These are phyloP conservation scores for Hymenoscyphus scutula DNA, from an alignment of 2,329 filamentous ascomycete genomes.

Conservation along the genomic window DNA sequence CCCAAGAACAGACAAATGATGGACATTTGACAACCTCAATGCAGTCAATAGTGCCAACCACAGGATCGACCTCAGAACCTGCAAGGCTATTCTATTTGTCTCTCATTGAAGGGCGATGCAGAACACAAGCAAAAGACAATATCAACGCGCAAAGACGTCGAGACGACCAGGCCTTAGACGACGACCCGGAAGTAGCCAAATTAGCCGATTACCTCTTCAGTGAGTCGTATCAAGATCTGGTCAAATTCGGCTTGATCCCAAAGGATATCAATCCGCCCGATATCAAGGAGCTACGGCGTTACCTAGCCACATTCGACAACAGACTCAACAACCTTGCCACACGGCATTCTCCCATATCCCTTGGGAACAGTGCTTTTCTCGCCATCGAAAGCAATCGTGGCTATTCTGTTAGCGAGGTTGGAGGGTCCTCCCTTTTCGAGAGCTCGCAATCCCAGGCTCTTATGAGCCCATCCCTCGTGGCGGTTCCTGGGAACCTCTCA, in stretches of 20 bases:
- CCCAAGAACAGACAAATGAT: background rate
- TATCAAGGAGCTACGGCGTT: constrained; percentile 23
- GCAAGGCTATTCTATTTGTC: constrained; percentile 29
- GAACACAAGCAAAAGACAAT: constrained; percentile 27
- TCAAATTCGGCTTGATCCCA: constrained; percentile 30
- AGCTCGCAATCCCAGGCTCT: constrained; percentile 13
- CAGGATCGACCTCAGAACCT: background rate
- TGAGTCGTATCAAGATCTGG: constrained; percentile 26
- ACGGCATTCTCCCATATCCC: constrained; percentile 11
- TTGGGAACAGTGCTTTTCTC: constrained; percentile 8
- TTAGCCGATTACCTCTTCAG: constrained; percentile 28
- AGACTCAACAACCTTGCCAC: constrained; percentile 28
- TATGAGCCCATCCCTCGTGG: background rate
- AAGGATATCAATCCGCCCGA: constrained; percentile 23
- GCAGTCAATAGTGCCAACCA: background rate
- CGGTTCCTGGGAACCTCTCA: constrained; percentile 1
- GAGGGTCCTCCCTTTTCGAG: constrained; percentile 16
- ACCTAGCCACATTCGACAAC: constrained; percentile 30
- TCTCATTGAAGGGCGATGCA: constrained; percentile 34
- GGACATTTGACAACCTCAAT: background rate
- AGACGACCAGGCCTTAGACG: constrained; percentile 26
- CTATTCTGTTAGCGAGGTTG: constrained; percentile 5
- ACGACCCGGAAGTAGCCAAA: constrained; percentile 29
- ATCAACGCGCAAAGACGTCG: constrained; percentile 27
- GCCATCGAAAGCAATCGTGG: constrained; percentile 11